Evolutionary conservation across 495 filamentous ascomycete species (phyloP).

Genomic region (Neurospora tetrasperma): DNA sequence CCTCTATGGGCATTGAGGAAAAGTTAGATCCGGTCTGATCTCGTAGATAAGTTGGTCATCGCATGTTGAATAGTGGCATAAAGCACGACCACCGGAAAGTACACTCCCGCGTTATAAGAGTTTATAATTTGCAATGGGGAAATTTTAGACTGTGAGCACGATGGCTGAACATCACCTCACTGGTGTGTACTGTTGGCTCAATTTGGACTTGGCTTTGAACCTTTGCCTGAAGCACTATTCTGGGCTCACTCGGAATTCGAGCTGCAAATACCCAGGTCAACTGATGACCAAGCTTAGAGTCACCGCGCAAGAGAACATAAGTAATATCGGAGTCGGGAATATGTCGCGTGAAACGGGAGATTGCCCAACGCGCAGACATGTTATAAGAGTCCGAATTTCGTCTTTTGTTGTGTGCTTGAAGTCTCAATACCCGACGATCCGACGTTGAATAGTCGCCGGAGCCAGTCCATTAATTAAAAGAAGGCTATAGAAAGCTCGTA

Average conservation of each 20-base stretch:
- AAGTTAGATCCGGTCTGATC: neutral
- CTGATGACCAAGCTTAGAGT: neutral
- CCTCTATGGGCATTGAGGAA: neutral
- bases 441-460: neutral
- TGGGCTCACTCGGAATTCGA: neutral
- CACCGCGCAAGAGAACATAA: neutral
- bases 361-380: neutral
- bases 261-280: neutral
- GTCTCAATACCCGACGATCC: neutral
- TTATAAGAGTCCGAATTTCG: neutral
- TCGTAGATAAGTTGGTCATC: neutral
- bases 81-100: neutral
- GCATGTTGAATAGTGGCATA: neutral
- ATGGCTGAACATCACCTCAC: neutral
- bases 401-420: neutral
- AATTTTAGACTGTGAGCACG: neutral
- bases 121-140: neutral
- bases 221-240: neutral
- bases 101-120: neutral
- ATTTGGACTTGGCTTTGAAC: neutral
- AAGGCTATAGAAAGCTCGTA: neutral
- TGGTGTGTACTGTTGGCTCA: neutral
- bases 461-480: neutral
- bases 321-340: neutral
- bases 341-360: neutral